Conservation (phyloP, 208 protist genomes). For the Leishmania mexicana region DNA sequence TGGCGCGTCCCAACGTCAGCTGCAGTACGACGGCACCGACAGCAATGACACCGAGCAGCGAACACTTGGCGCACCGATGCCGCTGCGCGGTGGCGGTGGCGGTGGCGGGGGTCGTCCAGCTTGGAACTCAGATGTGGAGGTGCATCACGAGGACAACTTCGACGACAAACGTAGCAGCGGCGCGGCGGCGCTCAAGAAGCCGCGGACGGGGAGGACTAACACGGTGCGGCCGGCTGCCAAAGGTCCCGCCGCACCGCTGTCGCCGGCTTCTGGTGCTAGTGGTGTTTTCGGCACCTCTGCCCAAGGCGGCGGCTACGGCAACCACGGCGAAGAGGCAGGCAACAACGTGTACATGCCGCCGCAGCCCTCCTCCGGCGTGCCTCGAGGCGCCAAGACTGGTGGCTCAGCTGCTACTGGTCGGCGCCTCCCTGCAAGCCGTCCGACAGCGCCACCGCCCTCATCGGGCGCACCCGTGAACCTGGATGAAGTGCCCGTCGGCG, state of each 20-base stretch:
- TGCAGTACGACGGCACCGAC: neutral
- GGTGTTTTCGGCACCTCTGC: neutral
- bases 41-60: neutral
- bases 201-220: constrained; percentile 1
- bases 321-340: constrained; percentile 5
- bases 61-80: neutral
- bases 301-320: neutral
- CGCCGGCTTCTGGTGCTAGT: neutral
- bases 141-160: constrained; percentile 26
- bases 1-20: neutral
- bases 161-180: constrained; percentile 4
- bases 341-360: constrained; percentile 16
- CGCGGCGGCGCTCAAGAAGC: constrained; percentile 33
- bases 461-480: constrained; percentile 25
- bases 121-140: constrained; percentile 69
- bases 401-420: constrained; percentile 4
- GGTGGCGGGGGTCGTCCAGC: constrained; percentile 31
- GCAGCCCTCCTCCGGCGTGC: neutral
- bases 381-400: neutral
- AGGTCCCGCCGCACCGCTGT: neutral
- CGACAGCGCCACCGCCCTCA: neutral
- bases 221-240: constrained; percentile 5
- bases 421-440: constrained; percentile 10
- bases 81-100: constrained; percentile 11
- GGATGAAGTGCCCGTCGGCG: constrained; percentile 57